Conservation (phyloP, 257 asterid genomes). For the Solanum habrochaites region DNA sequence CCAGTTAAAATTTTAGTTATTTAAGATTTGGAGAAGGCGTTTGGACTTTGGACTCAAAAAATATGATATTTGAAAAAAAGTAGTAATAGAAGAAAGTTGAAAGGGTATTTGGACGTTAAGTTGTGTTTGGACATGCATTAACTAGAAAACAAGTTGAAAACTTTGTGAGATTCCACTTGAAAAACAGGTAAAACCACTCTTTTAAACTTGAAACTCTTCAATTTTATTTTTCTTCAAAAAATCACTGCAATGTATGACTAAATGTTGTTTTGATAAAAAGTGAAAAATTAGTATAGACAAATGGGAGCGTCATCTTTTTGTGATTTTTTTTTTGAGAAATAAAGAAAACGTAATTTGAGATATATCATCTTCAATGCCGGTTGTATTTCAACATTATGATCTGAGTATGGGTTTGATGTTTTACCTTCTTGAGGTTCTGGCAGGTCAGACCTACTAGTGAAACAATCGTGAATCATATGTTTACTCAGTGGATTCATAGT, state of each 20-base stretch:
- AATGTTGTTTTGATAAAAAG: not conserved
- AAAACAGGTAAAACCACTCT: not conserved
- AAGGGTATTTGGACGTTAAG: not conserved
- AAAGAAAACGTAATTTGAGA: not conserved
- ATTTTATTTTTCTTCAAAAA: not conserved
- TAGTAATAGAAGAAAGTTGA: not conserved
- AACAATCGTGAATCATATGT: slow-evolving; percentile 99
- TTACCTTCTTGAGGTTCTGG: slow-evolving; percentile 77
- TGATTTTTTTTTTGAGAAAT: not conserved
- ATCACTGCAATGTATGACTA: not conserved
- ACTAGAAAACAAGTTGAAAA: not conserved
- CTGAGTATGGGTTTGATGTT: slow-evolving; percentile 54
- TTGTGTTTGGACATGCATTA: not conserved
- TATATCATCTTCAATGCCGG: not conserved
- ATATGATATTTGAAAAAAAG: not conserved
- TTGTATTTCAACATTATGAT: slow-evolving; percentile 12
- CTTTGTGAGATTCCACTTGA: not conserved
- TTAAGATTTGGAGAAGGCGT: not conserved
- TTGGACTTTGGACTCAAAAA: not conserved
- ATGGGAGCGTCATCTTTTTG: not conserved
- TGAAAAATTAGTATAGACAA: not conserved
- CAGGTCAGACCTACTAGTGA: slow-evolving; percentile 99
- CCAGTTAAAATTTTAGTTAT: not conserved
- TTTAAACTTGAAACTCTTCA: not conserved
- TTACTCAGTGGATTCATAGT: slow-evolving; percentile 98